Evolutionary conservation across 495 filamentous ascomycete species (phyloP).

Genomic region (Neurospora tetraspora): DNA sequence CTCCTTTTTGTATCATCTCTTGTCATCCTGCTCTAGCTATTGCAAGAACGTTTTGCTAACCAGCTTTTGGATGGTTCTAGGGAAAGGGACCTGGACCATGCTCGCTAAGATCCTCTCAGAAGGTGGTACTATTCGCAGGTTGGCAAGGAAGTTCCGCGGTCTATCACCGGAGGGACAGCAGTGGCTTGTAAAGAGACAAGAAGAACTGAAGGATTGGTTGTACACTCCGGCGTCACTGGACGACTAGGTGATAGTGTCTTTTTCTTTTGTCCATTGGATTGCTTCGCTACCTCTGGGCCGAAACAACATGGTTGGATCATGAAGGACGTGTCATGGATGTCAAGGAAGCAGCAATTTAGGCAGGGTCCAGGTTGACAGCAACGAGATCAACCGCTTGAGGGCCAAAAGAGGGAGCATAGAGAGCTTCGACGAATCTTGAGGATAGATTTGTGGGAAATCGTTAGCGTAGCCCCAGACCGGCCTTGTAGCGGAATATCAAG

Average conservation of each 20-base stretch:
- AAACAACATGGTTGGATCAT: neutral
- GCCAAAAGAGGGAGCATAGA: neutral
- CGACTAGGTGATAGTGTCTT: too few species aligned
- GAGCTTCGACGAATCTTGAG: neutral
- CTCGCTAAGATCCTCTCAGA: neutral
- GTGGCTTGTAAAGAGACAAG: neutral
- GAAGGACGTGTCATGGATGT: neutral
- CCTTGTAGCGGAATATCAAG: neutral
- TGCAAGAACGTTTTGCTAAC: neutral
- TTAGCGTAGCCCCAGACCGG: neutral
- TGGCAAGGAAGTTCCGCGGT: neutral
- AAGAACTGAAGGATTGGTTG: neutral
- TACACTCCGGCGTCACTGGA: neutral
- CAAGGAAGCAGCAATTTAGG: neutral
- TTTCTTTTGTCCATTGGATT: too few species aligned
- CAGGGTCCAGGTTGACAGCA: neutral
- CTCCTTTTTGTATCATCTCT: neutral
- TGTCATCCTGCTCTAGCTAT: neutral
- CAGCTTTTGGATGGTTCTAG: neutral
- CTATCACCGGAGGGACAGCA: neutral
- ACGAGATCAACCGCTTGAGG: neutral
- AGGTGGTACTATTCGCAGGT: neutral
- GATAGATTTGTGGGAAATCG: neutral
- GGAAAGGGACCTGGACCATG: neutral
- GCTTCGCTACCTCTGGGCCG: too few species aligned